Evolutionary conservation across 192 early-diverging fungal species (phyloP), one percentile per base, ranked within the genome.

Genomic region (Backusella sp.): DNA sequence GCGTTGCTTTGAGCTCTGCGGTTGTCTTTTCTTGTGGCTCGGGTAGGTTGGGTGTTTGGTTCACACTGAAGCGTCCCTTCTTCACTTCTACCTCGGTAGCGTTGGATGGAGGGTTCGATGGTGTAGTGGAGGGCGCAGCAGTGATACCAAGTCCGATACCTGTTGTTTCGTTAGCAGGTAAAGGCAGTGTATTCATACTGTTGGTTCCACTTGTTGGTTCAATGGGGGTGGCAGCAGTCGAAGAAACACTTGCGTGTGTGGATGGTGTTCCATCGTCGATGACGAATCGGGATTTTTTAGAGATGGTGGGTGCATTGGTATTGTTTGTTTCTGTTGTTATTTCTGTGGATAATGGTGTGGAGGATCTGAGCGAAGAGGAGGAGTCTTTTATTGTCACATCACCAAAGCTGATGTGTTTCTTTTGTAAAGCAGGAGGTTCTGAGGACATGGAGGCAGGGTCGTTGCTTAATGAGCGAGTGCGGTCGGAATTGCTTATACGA

Each of bases 41-140:
- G 23, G 21, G 15, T 28, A 62, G 12, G 23, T 26, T 62, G 11
- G 56, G 26, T 6, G 77, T 68, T 32, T 73, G 73, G 28, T 78
- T 78, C 49, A 94, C 90, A 79, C 90, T 92, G 70, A 94, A 94
- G 26, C 92, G 84, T n/a, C 92, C 92, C 67, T 92, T 94, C 68
- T 65, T 59, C 7, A 78, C 32, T 35, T 73, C 49, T 1, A 26
- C 72, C 15, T 78, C 77, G 8, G 56, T 4, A 62, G 23, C 3
- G 23, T 62, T 62, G 23, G 11, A 9, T 26, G 56, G 56, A 28
- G 56, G 21, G 3, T 28, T 62, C 0, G 56, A 9, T 11, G 23
- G 3, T 62, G 56, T 11, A 30, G 28, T 62, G 23, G 56, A 62
- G 21, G 23, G 56, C 26, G 56, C 56, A 12, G 56, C 56, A 62